Evolutionary conservation across 805 yeast genomes (phyloP), one percentile per base, ranked within the genome.

Genomic region (Saccharomyces eubayanus): DNA sequence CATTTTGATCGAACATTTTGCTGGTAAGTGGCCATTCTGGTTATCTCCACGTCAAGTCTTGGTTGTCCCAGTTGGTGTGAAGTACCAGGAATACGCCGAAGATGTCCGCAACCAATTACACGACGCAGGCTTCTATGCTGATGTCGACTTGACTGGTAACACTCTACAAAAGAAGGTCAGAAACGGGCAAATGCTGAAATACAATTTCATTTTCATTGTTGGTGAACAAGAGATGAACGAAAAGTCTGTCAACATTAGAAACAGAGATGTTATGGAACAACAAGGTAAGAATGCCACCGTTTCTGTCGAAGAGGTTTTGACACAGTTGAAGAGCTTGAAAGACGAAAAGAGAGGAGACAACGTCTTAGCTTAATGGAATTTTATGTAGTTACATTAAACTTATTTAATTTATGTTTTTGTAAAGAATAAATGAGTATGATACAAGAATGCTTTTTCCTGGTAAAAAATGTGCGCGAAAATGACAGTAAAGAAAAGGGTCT

Each of bases 11-110:
- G 99, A 94, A 75, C 99, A 94, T 77, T 94, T 79, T 75, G 96
- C 91, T 69, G 99, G 99, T 67, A 94, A 90, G 72, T 94, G 99
- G 99, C 99, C 99, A 68, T 89, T 94, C 81, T 94, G 99, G 99
- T 80, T 94, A 70, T 91, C 98, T n/a, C 99, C 99, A 67, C 87
- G 99, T 77, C 99, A 94, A 77, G 81, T 92, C 55, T 78, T 92
- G 64, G 95, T 94, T 65, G 94, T 94, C 30, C 99, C 99, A 63
- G 97, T 94, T 64, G 97, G 97, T 68, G 95, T 87, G 59, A 89
- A 88, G 73, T 92, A 85, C 78, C 83, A 78, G 67, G 96, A 85
- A 60, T 94, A 94, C 68, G 99, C 98, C 46, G 84, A 85, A 72
- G 76, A 82, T 63, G 87, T 94, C 60, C 83, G 84, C 65, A 81